Evolutionary conservation across 108 stramenopile genomes (phyloP).

Genomic region (Pseudonitzschia pungens): DNA sequence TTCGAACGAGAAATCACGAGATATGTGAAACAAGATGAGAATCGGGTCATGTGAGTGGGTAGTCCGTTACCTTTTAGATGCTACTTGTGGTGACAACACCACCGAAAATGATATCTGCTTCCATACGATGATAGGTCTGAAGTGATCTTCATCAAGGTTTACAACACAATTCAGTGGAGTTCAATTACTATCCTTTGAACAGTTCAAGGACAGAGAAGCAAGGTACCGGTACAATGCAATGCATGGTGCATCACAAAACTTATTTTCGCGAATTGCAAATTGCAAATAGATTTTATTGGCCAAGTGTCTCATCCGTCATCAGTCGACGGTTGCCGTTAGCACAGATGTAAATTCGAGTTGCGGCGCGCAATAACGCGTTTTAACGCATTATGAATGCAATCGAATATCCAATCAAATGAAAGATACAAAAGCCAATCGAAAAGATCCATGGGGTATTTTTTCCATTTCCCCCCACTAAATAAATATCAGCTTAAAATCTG

Average conservation of each 20-base stretch:
- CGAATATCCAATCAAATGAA: conserved; percentile 10
- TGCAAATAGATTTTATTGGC: conserved; percentile 1
- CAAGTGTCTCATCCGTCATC: conserved; percentile 2
- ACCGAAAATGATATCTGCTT: not conserved
- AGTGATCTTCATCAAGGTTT: not conserved
- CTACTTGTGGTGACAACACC: not conserved
- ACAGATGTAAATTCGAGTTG: not conserved
- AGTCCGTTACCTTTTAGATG: not conserved
- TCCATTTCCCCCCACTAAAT: not conserved
- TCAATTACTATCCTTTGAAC: not conserved
- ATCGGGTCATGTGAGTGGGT: not conserved
- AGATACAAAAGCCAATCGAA: conserved; percentile 7
- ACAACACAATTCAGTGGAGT: not conserved
- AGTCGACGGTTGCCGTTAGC: not conserved
- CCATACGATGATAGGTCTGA: not conserved
- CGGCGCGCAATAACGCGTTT: conserved; percentile 1
- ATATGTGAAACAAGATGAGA: not conserved
- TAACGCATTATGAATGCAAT: not conserved
- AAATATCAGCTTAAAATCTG: too few relatives aligned
- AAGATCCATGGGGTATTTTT: not conserved
- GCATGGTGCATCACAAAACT: not conserved
- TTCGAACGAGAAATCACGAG: conserved; percentile 6
- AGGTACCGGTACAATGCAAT: not conserved
- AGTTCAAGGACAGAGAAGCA: not conserved
- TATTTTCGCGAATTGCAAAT: not conserved